Conservation (phyloP, 441 rosid species). For the Biscutella auriculata region DNA sequence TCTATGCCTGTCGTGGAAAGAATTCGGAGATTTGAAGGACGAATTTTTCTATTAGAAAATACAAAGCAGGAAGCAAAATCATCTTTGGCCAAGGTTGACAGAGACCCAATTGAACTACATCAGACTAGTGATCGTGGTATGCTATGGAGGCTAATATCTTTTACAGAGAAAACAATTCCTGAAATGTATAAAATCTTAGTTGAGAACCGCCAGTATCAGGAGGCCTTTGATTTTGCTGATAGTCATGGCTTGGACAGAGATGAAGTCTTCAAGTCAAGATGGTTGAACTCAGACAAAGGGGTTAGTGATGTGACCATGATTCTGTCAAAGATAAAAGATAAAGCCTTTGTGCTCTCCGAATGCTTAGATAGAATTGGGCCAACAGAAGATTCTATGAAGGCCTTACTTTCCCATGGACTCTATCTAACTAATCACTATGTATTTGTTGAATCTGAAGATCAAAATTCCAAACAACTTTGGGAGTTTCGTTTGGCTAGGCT, state of each 20-base stretch:
- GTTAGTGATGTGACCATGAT: constrained; percentile 43
- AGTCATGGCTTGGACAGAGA: constrained; percentile 73
- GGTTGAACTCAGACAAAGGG: constrained; percentile 68
- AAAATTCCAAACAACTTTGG: constrained; percentile 50
- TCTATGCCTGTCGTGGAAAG: constrained; percentile 62
- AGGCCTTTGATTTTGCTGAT: constrained; percentile 73
- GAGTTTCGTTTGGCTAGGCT: constrained; percentile 73
- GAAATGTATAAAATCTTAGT: constrained; percentile 78
- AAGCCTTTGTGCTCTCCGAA: constrained; percentile 61
- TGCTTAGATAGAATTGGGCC: constrained; percentile 68
- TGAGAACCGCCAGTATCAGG: constrained; percentile 42
- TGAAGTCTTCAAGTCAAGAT: constrained; percentile 69
- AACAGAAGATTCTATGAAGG: constrained; percentile 75
- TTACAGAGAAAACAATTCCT: constrained; percentile 63
- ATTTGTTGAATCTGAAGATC: constrained; percentile 43
- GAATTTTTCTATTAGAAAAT: constrained; percentile 57
- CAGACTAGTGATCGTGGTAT: constrained; percentile 24
- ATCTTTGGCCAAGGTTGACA: constrained; percentile 22
- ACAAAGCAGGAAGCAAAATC: constrained; percentile 27
- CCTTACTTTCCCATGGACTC: constrained; percentile 65
- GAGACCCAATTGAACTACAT: constrained; percentile 26
- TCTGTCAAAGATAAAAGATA: constrained; percentile 64
- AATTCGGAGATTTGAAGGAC: constrained; percentile 39
- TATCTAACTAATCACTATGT: constrained; percentile 41
- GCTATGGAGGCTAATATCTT: constrained; percentile 67